phyloP scores from a whole-genome alignment of 768 basidiomycete species.

The Chiua virens region DNA sequence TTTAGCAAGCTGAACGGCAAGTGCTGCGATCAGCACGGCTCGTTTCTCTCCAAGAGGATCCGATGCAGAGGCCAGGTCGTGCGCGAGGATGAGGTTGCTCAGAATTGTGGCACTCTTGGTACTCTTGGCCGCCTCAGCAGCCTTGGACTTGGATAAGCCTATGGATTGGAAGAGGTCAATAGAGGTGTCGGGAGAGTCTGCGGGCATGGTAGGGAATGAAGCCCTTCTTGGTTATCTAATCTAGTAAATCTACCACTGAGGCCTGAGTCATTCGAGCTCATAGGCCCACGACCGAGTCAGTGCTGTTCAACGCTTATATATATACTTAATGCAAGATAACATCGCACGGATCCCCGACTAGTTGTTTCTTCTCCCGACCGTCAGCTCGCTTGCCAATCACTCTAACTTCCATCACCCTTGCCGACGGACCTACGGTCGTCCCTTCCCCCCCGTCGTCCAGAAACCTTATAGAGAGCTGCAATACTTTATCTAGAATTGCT shows the following conservation, averaged over 20 bases:
- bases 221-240: slow-evolving; percentile 23
- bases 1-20: slow-evolving; percentile 66
- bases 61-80: slow-evolving; percentile 40
- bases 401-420: slow-evolving; percentile 23
- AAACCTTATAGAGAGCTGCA: slow-evolving; percentile 22
- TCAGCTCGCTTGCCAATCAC: slow-evolving; percentile 22
- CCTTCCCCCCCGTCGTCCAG: slow-evolving; percentile 15
- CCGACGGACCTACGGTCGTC: background rate
- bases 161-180: slow-evolving; percentile 66
- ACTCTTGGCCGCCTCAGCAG: slow-evolving; percentile 79
- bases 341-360: slow-evolving; percentile 21
- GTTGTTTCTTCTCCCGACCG: slow-evolving; percentile 24
- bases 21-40: slow-evolving; percentile 64
- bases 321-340: slow-evolving; percentile 23
- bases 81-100: slow-evolving; percentile 63
- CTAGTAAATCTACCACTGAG: slow-evolving; percentile 1
- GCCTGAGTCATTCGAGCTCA: background rate
- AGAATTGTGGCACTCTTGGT: slow-evolving; percentile 73
- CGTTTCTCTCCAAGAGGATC: slow-evolving; percentile 73
- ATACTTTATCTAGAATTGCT: slow-evolving; percentile 22
- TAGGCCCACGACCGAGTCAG: too few species aligned
- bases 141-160: slow-evolving; percentile 73
- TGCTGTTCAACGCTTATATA: too few species aligned
- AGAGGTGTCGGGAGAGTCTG: slow-evolving; percentile 8
- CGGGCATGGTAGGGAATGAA: slow-evolving; percentile 10